phyloP scores from a whole-genome alignment of 352 stramenopile species.

The Pythium pyrilobum region DNA sequence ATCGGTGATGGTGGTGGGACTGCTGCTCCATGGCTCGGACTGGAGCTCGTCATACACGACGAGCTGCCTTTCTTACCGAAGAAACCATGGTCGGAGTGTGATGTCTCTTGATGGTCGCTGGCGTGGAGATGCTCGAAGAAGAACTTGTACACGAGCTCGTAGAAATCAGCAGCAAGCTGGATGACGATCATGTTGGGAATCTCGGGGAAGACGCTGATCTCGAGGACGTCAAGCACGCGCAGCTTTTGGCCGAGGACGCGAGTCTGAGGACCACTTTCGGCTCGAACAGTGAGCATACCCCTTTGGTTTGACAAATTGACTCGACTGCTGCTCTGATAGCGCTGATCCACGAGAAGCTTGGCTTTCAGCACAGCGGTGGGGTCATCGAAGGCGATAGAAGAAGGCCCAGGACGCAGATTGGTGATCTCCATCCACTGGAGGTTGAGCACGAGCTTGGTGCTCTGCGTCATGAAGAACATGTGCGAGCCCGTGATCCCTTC shows the following conservation, averaged over 20 bases:
- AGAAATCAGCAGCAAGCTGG: slow-evolving; percentile 75
- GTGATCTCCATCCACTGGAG: slow-evolving; percentile 81
- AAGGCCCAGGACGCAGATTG: slow-evolving; percentile 67
- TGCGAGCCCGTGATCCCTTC: slow-evolving; percentile 59
- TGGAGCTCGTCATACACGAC: background rate
- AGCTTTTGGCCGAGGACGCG: slow-evolving; percentile 65
- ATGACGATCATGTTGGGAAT: slow-evolving; percentile 83
- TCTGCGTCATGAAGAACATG: slow-evolving; percentile 63
- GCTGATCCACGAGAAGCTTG: slow-evolving; percentile 58
- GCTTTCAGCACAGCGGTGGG: slow-evolving; percentile 65
- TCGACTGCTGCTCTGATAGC: slow-evolving; percentile 30
- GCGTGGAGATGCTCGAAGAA: slow-evolving; percentile 60
- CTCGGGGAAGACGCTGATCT: slow-evolving; percentile 81
- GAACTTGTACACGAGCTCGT: slow-evolving; percentile 81
- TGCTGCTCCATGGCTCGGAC: background rate
- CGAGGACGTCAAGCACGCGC: slow-evolving; percentile 64
- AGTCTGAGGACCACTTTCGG: slow-evolving; percentile 63
- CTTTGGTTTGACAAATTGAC: slow-evolving; percentile 39
- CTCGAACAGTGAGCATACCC: slow-evolving; percentile 68
- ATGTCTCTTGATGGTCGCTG: slow-evolving; percentile 22
- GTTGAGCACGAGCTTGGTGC: slow-evolving; percentile 70
- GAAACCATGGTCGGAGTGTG: slow-evolving; percentile 44
- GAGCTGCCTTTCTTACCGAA: slow-evolving; percentile 43
- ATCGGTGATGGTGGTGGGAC: slow-evolving; percentile 4
- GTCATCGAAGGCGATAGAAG: slow-evolving; percentile 73